A percentile compares a stretch with the other conserved stretches of the same genome.
phyloP scores from a whole-genome alignment of 441 rosid species.

The Gossypium schwendimanii region DNA sequence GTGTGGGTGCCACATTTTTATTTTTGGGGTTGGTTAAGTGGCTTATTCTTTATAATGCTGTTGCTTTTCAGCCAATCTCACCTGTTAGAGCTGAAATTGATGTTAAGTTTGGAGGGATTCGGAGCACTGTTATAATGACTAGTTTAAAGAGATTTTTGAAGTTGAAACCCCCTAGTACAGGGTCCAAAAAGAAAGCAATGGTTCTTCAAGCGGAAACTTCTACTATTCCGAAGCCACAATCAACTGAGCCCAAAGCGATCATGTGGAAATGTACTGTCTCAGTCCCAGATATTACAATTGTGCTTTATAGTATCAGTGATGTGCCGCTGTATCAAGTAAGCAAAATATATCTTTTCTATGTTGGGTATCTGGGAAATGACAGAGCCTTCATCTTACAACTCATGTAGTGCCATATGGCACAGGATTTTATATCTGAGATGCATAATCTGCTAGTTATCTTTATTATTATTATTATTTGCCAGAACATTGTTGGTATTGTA shows the following conservation, averaged over 20 bases:
- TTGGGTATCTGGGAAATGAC: background rate
- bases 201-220: constrained; percentile 54
- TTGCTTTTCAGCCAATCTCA: constrained; percentile 55
- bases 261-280: constrained; percentile 94
- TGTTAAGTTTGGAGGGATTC: constrained; percentile 80
- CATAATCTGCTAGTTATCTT: background rate
- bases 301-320: constrained; percentile 54
- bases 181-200: constrained; percentile 53
- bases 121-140: constrained; percentile 54
- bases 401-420: background rate
- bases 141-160: constrained; percentile 77
- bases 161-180: constrained; percentile 34
- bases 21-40: background rate
- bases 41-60: constrained; percentile 12
- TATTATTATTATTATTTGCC: background rate
- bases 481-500: constrained; percentile 5
- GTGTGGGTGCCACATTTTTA: background rate
- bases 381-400: background rate
- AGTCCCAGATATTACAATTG: constrained; percentile 91
- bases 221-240: constrained; percentile 37
- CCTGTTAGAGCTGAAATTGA: constrained; percentile 87
- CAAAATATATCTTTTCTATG: constrained; percentile 14
- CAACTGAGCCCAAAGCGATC: constrained; percentile 50
- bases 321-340: constrained; percentile 87
- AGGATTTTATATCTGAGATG: background rate